Conservation (phyloP, 176 grass and related monocot genomes). For the Carex scoparia region DNA sequence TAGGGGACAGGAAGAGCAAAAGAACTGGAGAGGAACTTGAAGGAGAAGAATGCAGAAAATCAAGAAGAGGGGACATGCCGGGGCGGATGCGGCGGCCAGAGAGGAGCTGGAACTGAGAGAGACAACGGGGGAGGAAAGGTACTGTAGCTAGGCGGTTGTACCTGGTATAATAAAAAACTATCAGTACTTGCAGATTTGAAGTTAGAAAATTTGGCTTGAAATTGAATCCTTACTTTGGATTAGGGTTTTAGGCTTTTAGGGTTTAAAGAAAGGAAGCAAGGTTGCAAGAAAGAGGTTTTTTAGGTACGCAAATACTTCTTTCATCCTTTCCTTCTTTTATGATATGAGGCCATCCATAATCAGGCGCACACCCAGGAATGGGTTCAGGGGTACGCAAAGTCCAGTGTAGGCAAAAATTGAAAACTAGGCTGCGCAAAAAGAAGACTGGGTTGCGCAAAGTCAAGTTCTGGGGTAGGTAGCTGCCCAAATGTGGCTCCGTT, state of each 20-base stretch:
- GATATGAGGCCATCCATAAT: not conserved
- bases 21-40: constrained; percentile 33
- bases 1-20: constrained; percentile 64
- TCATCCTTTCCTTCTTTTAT: not conserved
- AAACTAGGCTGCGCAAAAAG: too few relatives aligned
- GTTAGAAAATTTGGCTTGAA: not conserved
- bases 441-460: too few relatives aligned
- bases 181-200: not conserved
- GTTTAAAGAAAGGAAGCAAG: not conserved
- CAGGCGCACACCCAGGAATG: too few relatives aligned
- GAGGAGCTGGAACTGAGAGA: constrained; percentile 24
- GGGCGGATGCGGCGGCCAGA: constrained; percentile 12
- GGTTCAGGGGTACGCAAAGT: too few relatives aligned
- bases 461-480: too few relatives aligned
- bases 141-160: constrained; percentile 17
- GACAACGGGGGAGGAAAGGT: constrained; percentile 12
- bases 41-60: constrained; percentile 26
- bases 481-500: too few relatives aligned
- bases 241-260: not conserved
- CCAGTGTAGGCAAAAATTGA: too few relatives aligned
- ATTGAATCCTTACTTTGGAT: not conserved
- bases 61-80: constrained; percentile 36
- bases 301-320: not conserved
- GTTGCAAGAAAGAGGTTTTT: not conserved
- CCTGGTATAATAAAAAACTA: not conserved